Evolutionary conservation across 2,329 filamentous ascomycete species (phyloP).

Genomic region (Ophiostoma perfectum): DNA sequence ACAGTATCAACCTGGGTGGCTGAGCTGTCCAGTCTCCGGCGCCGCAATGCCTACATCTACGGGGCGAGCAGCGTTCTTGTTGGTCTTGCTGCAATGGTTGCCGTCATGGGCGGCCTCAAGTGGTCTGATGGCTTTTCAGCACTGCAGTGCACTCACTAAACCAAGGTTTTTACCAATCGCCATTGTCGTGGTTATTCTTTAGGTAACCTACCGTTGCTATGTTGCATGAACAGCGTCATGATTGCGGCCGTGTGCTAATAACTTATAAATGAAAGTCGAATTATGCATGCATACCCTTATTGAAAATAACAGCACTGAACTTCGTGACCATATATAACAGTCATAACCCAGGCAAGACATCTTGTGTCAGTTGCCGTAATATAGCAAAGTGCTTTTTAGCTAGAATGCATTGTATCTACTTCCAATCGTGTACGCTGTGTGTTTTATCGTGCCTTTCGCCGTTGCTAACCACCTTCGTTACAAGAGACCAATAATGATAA

Average conservation of each 20-base stretch:
- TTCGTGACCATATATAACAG: neutral
- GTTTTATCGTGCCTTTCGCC: neutral
- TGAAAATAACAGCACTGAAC: neutral
- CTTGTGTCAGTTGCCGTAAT: neutral
- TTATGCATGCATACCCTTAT: neutral
- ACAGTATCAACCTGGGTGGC: constrained; percentile 63
- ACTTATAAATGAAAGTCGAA: too few relatives aligned
- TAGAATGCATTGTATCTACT: neutral
- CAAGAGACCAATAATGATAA: neutral
- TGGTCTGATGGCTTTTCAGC: constrained; percentile 59
- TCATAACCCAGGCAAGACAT: neutral
- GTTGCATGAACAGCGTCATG: too few relatives aligned
- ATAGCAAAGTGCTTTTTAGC: neutral
- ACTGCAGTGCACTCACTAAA: constrained; percentile 36
- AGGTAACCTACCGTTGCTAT: neutral
- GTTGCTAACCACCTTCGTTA: constrained; percentile 39
- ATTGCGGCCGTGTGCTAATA: too few relatives aligned
- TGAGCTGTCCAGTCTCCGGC: constrained; percentile 50
- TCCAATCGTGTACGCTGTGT: neutral
- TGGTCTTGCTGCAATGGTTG: constrained; percentile 56
- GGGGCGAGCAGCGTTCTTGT: constrained; percentile 55
- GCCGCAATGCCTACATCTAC: constrained; percentile 60
- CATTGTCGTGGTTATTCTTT: neutral
- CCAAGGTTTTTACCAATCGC: neutral
- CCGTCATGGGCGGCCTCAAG: constrained; percentile 67